Conservation (phyloP, 306 rosid species). For the Cicer bijugum region DNA sequence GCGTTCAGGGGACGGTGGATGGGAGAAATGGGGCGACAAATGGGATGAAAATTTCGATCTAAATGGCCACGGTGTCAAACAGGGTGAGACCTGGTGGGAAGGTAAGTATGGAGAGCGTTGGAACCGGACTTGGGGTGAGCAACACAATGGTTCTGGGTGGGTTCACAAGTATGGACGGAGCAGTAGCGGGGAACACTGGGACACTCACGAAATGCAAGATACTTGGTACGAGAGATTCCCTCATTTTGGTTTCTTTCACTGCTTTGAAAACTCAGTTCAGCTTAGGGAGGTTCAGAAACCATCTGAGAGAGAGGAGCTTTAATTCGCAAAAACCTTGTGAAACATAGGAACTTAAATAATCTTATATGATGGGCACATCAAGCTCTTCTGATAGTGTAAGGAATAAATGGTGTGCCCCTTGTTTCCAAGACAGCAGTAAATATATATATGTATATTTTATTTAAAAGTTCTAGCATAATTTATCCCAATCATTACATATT, state of each 20-base stretch:
- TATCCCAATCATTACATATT: too few relatives aligned
- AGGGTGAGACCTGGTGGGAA: slow-evolving; percentile 98
- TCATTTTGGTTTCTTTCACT: slow-evolving; percentile 83
- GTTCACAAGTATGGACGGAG: slow-evolving; percentile 94
- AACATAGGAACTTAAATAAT: slow-evolving; percentile 9
- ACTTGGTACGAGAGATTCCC: slow-evolving; percentile 96
- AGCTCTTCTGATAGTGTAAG: not conserved
- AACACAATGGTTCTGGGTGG: slow-evolving; percentile 92
- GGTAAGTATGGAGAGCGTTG: slow-evolving; percentile 80
- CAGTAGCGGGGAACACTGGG: slow-evolving; percentile 98
- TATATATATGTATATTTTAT: too few relatives aligned
- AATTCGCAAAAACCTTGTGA: not conserved
- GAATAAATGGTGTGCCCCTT: not conserved
- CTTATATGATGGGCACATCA: slow-evolving; percentile 31
- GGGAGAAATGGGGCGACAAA: slow-evolving; percentile 99
- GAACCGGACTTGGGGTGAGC: slow-evolving; percentile 98
- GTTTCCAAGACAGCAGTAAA: too few relatives aligned
- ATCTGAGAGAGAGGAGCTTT: slow-evolving; percentile 58
- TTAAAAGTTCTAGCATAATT: too few relatives aligned
- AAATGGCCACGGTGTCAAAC: slow-evolving; percentile 72
- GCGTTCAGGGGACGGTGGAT: slow-evolving; percentile 69
- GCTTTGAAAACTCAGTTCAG: slow-evolving; percentile 84
- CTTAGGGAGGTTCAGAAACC: slow-evolving; percentile 82
- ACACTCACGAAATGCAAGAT: slow-evolving; percentile 76
- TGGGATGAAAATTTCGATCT: slow-evolving; percentile 94